Conservation (phyloP, 169 alveolate genomes). For the Cryptosporidium bovis region DNA sequence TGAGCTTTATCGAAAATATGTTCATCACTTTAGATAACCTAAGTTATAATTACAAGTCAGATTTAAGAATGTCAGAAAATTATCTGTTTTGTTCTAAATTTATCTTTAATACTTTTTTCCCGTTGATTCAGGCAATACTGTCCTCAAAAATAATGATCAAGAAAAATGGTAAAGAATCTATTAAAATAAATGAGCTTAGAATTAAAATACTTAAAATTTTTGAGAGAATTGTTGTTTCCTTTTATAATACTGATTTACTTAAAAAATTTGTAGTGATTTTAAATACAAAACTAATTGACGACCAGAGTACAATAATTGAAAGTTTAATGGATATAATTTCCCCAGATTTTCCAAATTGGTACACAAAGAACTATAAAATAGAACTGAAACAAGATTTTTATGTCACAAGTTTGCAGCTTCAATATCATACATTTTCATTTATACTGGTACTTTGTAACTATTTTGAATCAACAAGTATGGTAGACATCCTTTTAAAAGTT, state of each 20-base stretch:
- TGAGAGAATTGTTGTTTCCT: constrained; percentile 13
- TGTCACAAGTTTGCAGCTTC: constrained; percentile 21
- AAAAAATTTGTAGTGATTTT: not conserved
- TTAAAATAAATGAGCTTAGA: constrained; percentile 5
- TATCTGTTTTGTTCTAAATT: not conserved
- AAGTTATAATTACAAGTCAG: constrained; percentile 20
- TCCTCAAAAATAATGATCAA: constrained; percentile 21
- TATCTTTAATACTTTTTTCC: not conserved
- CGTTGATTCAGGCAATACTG: constrained; percentile 7
- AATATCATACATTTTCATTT: constrained; percentile 20
- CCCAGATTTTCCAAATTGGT: constrained; percentile 63
- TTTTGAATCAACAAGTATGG: not conserved
- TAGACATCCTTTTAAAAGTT: not conserved
- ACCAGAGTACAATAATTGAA: constrained; percentile 28
- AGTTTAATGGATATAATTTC: constrained; percentile 73
- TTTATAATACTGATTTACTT: constrained; percentile 2
- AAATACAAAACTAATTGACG: not conserved
- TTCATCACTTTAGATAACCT: constrained; percentile 23
- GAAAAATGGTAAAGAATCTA: not conserved
- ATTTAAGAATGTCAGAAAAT: constrained; percentile 15
- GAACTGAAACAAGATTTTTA: not conserved
- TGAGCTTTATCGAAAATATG: not conserved
- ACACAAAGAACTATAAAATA: not conserved
- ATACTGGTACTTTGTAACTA: constrained; percentile 14
- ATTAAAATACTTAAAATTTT: constrained; percentile 23